Percentiles rank a stretch among this genome's conserved stretches.
Evolutionary conservation across 2,329 filamentous ascomycete genomes (phyloP).

Genomic region (Diaporthe aspalathi): DNA sequence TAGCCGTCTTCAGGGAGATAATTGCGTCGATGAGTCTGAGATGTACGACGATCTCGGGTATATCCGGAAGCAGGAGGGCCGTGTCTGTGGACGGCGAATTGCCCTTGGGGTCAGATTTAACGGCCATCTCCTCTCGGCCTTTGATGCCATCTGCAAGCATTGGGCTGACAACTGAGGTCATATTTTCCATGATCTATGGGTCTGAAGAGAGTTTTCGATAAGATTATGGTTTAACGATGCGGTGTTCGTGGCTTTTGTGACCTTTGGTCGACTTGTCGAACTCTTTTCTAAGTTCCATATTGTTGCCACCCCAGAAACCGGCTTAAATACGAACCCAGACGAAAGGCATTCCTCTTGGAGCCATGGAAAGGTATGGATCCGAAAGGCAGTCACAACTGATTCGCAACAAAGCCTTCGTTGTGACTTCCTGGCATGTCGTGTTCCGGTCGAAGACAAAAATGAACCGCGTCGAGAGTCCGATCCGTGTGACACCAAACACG

Average conservation of each 20-base stretch:
- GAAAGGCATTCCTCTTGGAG: not conserved
- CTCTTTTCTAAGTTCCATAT: not conserved
- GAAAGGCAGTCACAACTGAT: not conserved
- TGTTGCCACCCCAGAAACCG: not conserved
- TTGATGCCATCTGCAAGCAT: not conserved
- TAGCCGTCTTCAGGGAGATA: not conserved
- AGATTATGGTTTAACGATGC: too few species aligned
- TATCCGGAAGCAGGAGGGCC: not conserved
- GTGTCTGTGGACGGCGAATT: not conserved
- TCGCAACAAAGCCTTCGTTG: not conserved
- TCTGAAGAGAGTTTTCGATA: too few species aligned
- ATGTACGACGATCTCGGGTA: not conserved
- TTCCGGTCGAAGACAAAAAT: not conserved
- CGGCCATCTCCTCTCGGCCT: not conserved
- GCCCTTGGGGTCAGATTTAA: too few species aligned
- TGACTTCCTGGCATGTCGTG: not conserved
- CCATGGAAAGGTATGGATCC: too few species aligned
- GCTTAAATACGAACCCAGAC: not conserved
- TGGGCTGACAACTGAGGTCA: not conserved
- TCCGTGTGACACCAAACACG: not conserved
- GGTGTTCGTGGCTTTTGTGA: not conserved
- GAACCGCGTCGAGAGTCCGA: not conserved
- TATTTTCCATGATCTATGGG: not conserved
- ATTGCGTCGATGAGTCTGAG: constrained; percentile 10
- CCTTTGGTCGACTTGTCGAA: not conserved